These are phyloP conservation scores for Pyricularia sp. DNA, from an alignment of 2,329 filamentous ascomycete species.

Conservation along the genomic window DNA sequence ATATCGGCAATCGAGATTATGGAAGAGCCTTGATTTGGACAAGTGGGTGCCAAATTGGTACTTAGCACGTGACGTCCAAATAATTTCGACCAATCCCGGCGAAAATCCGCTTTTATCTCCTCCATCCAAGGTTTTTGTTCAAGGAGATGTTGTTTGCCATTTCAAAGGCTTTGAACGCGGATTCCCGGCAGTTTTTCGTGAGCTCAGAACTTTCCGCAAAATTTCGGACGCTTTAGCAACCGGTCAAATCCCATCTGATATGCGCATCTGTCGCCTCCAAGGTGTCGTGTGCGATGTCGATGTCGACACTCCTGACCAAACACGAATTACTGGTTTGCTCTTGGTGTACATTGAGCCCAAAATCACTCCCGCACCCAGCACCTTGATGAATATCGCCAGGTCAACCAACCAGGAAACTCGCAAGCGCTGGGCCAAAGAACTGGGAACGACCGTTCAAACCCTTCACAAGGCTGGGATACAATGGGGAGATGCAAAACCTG, in stretches of 20 bases:
- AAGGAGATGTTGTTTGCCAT: background rate
- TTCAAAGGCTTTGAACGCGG: background rate
- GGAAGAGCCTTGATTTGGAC: background rate
- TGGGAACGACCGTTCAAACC: background rate
- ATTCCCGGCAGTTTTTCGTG: background rate
- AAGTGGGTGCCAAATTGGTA: conserved; percentile 1
- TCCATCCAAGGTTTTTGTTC: background rate
- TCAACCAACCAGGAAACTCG: background rate
- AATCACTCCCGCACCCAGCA: background rate
- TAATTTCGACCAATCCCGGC: background rate
- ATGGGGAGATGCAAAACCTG: background rate
- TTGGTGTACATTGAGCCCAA: background rate
- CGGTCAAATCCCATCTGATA: background rate
- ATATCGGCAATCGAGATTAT: background rate
- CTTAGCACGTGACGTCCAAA: background rate
- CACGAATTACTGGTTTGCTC: background rate
- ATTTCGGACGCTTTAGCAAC: background rate
- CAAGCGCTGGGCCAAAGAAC: background rate
- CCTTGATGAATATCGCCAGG: background rate
- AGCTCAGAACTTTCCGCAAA: background rate
- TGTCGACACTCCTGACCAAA: background rate
- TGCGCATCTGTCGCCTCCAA: background rate
- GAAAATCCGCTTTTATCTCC: background rate
- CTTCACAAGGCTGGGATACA: background rate
- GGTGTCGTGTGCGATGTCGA: background rate